Percentiles rank a stretch among this genome's conserved stretches.
Evolutionary conservation across 805 yeast species (phyloP).

Genomic region (Diddensiella transvaalensis): DNA sequence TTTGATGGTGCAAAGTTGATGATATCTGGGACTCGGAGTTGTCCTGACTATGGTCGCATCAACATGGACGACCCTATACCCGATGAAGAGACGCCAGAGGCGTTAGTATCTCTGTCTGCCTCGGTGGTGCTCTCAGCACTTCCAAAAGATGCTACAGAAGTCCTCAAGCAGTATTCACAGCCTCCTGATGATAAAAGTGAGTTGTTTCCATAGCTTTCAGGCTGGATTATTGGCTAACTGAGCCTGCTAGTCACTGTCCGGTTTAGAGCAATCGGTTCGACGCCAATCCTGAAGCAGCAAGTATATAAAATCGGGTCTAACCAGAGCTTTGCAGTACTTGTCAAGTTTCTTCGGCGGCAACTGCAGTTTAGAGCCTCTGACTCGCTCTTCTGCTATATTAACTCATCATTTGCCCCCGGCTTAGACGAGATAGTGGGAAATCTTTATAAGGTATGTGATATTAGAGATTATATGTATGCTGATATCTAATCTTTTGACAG

Average conservation of each 20-base stretch:
- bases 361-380: conserved; percentile 28
- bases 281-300: conserved; percentile 45
- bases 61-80: conserved; percentile 25
- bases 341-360: conserved; percentile 42
- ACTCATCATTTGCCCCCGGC: conserved; percentile 39
- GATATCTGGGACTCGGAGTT: no score
- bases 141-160: conserved; percentile 30
- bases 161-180: conserved; percentile 27
- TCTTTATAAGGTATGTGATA: conserved; percentile 19
- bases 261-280: conserved; percentile 53
- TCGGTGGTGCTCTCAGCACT: conserved; percentile 31
- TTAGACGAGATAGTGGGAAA: conserved; percentile 36
- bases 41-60: no score
- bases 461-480: neutral
- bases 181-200: conserved; percentile 23
- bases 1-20: no score
- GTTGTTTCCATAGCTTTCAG: neutral
- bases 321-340: conserved; percentile 45
- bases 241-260: conserved; percentile 38
- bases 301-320: conserved; percentile 43
- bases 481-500: neutral
- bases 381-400: conserved; percentile 39
- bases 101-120: conserved; percentile 31
- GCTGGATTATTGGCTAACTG: neutral
- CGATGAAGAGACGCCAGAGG: conserved; percentile 29